Evolutionary conservation across 495 filamentous ascomycete genomes (phyloP).

Genomic region (Talaromyces borbonicus): DNA sequence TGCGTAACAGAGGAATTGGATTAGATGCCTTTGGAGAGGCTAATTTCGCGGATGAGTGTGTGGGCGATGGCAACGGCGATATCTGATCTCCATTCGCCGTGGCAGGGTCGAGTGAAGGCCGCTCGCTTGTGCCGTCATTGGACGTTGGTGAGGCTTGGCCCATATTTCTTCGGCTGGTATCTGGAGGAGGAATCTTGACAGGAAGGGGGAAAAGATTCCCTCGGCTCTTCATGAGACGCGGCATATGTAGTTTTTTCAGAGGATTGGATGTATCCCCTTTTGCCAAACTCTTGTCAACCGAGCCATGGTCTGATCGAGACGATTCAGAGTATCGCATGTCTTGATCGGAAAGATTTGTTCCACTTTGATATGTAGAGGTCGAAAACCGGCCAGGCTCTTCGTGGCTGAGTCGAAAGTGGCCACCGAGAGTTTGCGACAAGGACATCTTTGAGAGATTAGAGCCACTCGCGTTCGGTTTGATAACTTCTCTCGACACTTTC

Average conservation of each 20-base stretch:
- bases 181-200: conserved; percentile 42
- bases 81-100: conserved; percentile 28
- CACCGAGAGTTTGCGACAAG: conserved; percentile 1
- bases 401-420: conserved; percentile 42
- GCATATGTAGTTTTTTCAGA: conserved; percentile 66
- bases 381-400: conserved; percentile 58
- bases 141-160: conserved; percentile 9
- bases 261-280: conserved; percentile 52
- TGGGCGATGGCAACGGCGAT: conserved; percentile 47
- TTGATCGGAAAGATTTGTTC: conserved; percentile 62
- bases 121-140: conserved; percentile 9
- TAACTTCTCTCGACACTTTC: conserved; percentile 1
- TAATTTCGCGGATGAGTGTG: conserved; percentile 40
- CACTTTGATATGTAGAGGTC: conserved; percentile 37
- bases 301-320: conserved; percentile 80
- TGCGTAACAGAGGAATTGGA: conserved; percentile 39
- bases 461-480: background rate
- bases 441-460: background rate
- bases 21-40: conserved; percentile 19
- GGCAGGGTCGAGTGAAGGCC: conserved; percentile 13
- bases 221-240: conserved; percentile 72
- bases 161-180: background rate
- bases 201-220: conserved; percentile 83
- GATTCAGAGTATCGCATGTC: conserved; percentile 78
- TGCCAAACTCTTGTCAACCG: conserved; percentile 60